Conservation (phyloP, 192 early-diverging fungal genomes). For the Chytriomyces sp. region DNA sequence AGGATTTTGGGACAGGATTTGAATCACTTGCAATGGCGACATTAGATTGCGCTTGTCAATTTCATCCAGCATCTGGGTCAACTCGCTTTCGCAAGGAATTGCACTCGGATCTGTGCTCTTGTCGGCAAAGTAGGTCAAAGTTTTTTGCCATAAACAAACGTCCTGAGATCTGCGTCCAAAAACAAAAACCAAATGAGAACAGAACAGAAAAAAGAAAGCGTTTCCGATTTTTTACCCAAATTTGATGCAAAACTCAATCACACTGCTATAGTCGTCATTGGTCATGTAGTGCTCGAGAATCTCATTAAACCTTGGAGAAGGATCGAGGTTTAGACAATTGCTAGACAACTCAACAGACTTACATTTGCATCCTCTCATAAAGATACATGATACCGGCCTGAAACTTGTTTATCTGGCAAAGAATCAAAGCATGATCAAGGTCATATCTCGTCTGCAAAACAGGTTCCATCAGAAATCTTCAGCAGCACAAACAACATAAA, state of each 20-base stretch:
- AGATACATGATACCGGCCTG: conserved; percentile 85
- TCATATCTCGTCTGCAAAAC: conserved; percentile 67
- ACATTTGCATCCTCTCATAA: conserved; percentile 83
- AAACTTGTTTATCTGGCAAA: conserved; percentile 86
- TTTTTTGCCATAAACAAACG: conserved; percentile 52
- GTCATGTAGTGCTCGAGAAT: conserved; percentile 57
- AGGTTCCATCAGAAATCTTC: conserved; percentile 14
- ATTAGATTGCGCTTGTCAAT: conserved; percentile 87
- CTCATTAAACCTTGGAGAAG: conserved; percentile 43
- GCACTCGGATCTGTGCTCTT: conserved; percentile 23
- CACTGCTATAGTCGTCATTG: conserved; percentile 41
- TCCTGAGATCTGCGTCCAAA: conserved; percentile 42
- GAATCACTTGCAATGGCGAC: conserved; percentile 88
- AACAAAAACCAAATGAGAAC: conserved; percentile 13
- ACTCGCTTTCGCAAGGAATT: conserved; percentile 30
- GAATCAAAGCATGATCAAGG: conserved; percentile 87
- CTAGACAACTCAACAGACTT: conserved; percentile 18
- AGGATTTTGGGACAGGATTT: conserved; percentile 78
- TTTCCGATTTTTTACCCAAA: conserved; percentile 45
- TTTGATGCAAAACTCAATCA: conserved; percentile 54
- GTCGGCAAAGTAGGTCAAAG: conserved; percentile 55
- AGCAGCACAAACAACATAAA: not conserved
- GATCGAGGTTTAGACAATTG: not conserved
- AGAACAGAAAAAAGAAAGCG: not conserved
- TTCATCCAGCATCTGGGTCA: conserved; percentile 68